phyloP scores from a whole-genome alignment of 2,329 filamentous ascomycete species.

The Exophiala bonariae region DNA sequence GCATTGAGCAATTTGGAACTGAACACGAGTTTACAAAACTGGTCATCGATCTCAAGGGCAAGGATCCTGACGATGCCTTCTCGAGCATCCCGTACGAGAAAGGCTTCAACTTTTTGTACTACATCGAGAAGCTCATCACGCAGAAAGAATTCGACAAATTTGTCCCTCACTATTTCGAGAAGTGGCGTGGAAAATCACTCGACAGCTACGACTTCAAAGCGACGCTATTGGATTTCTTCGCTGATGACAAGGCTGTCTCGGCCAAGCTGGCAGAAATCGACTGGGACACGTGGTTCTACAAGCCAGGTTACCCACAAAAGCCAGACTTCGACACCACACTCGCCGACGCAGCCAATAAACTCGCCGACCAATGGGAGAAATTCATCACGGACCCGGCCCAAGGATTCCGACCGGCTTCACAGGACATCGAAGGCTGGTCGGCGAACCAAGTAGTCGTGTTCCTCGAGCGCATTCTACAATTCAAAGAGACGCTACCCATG shows the following conservation, averaged over 20 bases:
- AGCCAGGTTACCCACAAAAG: conserved; percentile 85
- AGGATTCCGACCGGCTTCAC: conserved; percentile 60
- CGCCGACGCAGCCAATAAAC: conserved; percentile 78
- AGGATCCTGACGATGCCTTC: conserved; percentile 95
- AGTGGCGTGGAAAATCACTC: conserved; percentile 80
- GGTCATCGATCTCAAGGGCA: conserved; percentile 79
- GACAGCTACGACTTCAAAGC: conserved; percentile 94
- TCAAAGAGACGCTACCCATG: conserved; percentile 62
- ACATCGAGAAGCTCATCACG: conserved; percentile 82
- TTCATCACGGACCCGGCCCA: conserved; percentile 33
- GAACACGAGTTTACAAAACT: conserved; percentile 94
- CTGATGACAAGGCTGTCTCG: conserved; percentile 55
- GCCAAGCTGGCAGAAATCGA: conserved; percentile 70
- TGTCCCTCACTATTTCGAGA: conserved; percentile 91
- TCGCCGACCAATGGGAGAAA: conserved; percentile 79
- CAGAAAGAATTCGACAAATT: conserved; percentile 90
- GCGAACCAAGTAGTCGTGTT: conserved; percentile 92
- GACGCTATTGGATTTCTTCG: conserved; percentile 84
- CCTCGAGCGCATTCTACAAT: conserved; percentile 74
- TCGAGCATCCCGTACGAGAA: conserved; percentile 93
- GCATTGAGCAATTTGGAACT: conserved; percentile 73
- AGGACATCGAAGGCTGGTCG: conserved; percentile 72
- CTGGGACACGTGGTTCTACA: conserved; percentile 88
- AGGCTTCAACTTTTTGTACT: conserved; percentile 90
- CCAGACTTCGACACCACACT: conserved; percentile 87